Base-by-base conservation (phyloP, 768 basidiomycete genomes). In the Suillus alpinus region DNA sequence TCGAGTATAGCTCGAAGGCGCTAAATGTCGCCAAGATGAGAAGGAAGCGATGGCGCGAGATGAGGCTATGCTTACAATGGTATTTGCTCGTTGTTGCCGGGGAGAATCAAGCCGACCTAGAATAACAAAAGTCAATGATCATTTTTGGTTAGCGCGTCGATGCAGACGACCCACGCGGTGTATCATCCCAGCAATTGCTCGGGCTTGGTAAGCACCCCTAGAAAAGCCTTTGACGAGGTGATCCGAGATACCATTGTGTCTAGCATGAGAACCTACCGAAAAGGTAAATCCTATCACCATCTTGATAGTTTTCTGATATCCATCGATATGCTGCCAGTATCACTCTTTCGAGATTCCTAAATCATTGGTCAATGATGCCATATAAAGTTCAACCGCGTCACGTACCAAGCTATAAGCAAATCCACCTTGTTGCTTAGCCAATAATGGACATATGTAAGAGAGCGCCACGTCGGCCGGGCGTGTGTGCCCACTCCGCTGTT, bases 171-270 rank as follows among this genome's bases (percentile, higher is more conserved):
- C 40, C n/a, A 73, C 78, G 57, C 65, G 70, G 2, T 75, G 57
- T 2, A 79, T 78, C 74, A 79, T 75, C 5, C 65, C 72, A 1
- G 78, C 75, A 5, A 80, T 58, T 0, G 62, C 65, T 3, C 78
- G 75, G 1, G 70, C 76, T 70, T 78, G 77, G 61, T 77, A 79
- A 6, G 77, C 78, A 0, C 78, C 78, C 13, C 79, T 73, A 36
- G 78, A 79, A 50, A 79, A 80, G 1, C 78, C 78, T 79, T 41
- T 1, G 40, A 57, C 20, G 40, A 23, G n/a, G 49, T 31, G 2
- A 29, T 5, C 0, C 23, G 13, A n/a, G 6, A 2, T 13, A 23
- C 31, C 36, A 32, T 29, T 55, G 18, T 3, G 29, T 44, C 6
- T 32, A 6, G 23, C 26, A 20, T 36, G 6, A 31, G 18, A 31